Evolutionary conservation across 345 rosid species (phyloP).

Genomic region (Boechera divaricarpa): DNA sequence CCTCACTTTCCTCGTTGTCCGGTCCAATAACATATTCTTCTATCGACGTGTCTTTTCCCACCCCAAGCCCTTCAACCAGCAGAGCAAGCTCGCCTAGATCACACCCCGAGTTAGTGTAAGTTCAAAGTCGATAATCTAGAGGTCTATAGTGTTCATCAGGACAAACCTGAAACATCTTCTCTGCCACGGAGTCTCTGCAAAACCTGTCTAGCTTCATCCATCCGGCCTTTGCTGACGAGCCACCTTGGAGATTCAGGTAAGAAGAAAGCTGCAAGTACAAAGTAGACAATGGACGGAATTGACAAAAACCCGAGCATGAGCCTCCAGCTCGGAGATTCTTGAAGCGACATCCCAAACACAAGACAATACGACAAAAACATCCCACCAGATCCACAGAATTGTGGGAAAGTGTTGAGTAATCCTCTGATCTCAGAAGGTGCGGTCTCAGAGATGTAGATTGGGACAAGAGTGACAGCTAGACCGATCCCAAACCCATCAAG

Average conservation of each 20-base stretch:
- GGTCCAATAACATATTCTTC: constrained; percentile 88
- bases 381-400: constrained; percentile 79
- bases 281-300: constrained; percentile 63
- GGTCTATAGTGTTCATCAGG: constrained; percentile 27
- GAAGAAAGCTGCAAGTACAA: constrained; percentile 63
- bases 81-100: constrained; percentile 87
- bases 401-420: constrained; percentile 75
- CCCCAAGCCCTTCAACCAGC: constrained; percentile 87
- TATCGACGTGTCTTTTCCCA: constrained; percentile 77
- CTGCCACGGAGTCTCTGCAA: constrained; percentile 77
- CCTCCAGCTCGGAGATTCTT: constrained; percentile 75
- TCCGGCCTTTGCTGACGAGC: constrained; percentile 88
- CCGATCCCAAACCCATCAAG: constrained; percentile 88
- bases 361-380: constrained; percentile 87
- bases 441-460: constrained; percentile 82
- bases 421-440: constrained; percentile 89
- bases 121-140: constrained; percentile 14
- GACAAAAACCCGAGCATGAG: constrained; percentile 85
- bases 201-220: constrained; percentile 75
- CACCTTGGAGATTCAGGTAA: constrained; percentile 96
- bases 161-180: constrained; percentile 86
- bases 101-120: constrained; percentile 1
- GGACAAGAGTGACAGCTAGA: constrained; percentile 76
- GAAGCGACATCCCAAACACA: constrained; percentile 82
- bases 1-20: constrained; percentile 54